Evolutionary conservation across 768 basidiomycete genomes (phyloP), one percentile per base, ranked within the genome.

Genomic region (Arthromyces matolae): DNA sequence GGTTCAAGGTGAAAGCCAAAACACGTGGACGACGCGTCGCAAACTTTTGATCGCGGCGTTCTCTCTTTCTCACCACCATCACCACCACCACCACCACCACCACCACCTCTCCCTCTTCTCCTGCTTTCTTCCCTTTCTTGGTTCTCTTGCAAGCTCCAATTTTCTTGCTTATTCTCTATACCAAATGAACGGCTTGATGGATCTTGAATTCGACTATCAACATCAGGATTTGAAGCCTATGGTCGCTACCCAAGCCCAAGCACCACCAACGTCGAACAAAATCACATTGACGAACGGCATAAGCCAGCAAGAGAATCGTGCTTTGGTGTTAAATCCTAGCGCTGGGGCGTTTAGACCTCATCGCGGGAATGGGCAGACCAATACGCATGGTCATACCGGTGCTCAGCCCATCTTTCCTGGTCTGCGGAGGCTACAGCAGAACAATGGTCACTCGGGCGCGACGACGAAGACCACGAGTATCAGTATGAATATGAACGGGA

Each of bases 241-340:
- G 19, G 14, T 16, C 18, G 31, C 23, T 9, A n/a, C n/a, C n/a
- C n/a, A n/a, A n/a, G 34, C 33, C 16, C 25, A 31, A 2, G 35
- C 18, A n/a, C 12, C 27, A 38, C 8, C 4, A 22, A 25, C 19
- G 8, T 37, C 38, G 28, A 42, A 46, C 1, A 54, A 52, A 38
- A 20, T 56, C 42, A 46, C 55, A 3, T 37, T 56, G 25, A 50
- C 49, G 2, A 45, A 42, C n/a, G 53, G 52, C 32, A 38, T 51
- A 33, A 50, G 38, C 16, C 52, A 56, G 16, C 46, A 36, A n/a
- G 55, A 56, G 37, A 53, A 56, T 39, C 32, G 46, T 16, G 18
- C 20, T 13, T 9, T 10, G 0, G 18, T 22, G 24, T 23, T 38
- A 28, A 45, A 23, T 28, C 45, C 28, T 3, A 31, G 28, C 23